Evolutionary conservation across 31 red algal species (phyloP).

Genomic region (Porphyra umbilicalis): DNA sequence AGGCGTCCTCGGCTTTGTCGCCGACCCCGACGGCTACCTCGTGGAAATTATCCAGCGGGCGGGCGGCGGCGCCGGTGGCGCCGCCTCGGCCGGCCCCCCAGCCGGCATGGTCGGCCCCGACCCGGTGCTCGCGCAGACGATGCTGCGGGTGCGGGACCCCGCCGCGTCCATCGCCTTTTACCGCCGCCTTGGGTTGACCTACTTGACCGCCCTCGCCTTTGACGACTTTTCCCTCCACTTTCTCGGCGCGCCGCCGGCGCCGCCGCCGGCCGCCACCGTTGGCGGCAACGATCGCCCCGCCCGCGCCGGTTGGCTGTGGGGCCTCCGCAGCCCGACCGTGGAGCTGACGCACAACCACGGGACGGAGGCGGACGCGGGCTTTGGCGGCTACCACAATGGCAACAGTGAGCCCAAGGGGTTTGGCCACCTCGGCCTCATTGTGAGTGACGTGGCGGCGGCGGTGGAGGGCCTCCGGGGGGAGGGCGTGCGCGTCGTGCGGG

Average conservation of each 20-base stretch:
- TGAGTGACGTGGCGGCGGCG: constrained; percentile 58
- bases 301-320: constrained; percentile 27
- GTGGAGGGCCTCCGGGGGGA: constrained; percentile 24
- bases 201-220: constrained; percentile 38
- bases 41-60: constrained; percentile 23
- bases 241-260: constrained; percentile 27
- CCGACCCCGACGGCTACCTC: constrained; percentile 71
- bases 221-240: constrained; percentile 43
- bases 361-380: constrained; percentile 37
- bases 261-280: not conserved
- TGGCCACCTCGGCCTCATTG: constrained; percentile 66
- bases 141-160: constrained; percentile 78
- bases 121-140: constrained; percentile 59
- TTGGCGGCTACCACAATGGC: constrained; percentile 51
- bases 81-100: not conserved
- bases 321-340: constrained; percentile 28
- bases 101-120: constrained; percentile 10
- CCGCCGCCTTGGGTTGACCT: constrained; percentile 49
- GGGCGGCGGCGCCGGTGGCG: not conserved
- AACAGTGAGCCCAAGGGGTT: constrained; percentile 69
- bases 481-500: constrained; percentile 40
- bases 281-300: constrained; percentile 8
- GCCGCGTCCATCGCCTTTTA: constrained; percentile 52
- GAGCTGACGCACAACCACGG: constrained; percentile 77
- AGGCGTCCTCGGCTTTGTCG: constrained; percentile 25